Evolutionary conservation across 257 asterid genomes (phyloP), one percentile per base, ranked within the genome.

Genomic region (Plantago ovata): DNA sequence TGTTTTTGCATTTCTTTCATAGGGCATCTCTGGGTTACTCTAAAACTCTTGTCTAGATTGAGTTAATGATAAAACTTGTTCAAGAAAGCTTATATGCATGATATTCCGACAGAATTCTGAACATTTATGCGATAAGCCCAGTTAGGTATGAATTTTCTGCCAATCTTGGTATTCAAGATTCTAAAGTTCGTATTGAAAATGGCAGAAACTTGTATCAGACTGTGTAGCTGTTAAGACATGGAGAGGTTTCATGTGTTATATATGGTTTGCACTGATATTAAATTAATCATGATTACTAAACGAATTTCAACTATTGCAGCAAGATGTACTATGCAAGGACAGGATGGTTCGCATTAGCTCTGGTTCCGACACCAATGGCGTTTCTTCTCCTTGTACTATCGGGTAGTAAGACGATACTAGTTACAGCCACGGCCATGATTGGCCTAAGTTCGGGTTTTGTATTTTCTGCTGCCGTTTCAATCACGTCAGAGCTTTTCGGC

Each of bases 361-460:
- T 80, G 41, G 53, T 77, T 43, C 89, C 86, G 18, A 79, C 83
- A 40, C 84, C 89, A 5, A 20, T 57, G 8, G 86, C 89, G 7
- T 76, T 85, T 56, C 63, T 76, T 60, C 63, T 81, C 38, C 92
- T 85, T 12, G 67, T 72, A 49, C 54, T 59, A 62, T 76, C 81
- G 20, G 75, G 73, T 36, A 76, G 75, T 64, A 71, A 72, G 62
- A 63, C 61, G 3, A 56, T 75, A 38, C 46, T 83, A 60, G 53
- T 46, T n/a, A 58, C 62, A 10, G 78, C 85, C 52, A 85, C 92
- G 2, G 83, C 80, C 18, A 46, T 79, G 56, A 74, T 83, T 57
- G 95, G 93, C 55, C 62, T 81, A 22, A 79, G 93, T 76, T 81
- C 82, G 1, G 89, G 93, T 40, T 83, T 79, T 13, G 81, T 77